These are phyloP conservation scores for Barbatosphaeria neglecta DNA, from an alignment of 495 filamentous ascomycete genomes.

Conservation along the genomic window DNA sequence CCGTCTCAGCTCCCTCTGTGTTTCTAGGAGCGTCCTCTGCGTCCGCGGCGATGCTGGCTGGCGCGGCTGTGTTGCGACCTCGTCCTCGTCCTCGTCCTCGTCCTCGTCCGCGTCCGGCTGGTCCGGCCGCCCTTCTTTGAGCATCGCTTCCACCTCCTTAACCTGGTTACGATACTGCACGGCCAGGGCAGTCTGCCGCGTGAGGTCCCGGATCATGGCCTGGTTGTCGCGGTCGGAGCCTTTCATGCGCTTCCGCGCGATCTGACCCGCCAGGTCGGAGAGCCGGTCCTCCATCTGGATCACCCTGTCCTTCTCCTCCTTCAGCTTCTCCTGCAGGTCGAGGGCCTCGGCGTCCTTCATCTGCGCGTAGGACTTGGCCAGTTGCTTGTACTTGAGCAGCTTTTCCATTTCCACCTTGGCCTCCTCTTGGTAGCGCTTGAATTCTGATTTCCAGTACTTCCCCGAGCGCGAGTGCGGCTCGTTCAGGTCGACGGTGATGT, in stretches of 20 bases:
- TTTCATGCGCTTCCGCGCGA: slow-evolving; percentile 25
- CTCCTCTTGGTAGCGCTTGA: slow-evolving; percentile 66
- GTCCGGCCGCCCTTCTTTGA: slow-evolving; percentile 35
- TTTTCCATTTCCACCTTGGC: slow-evolving; percentile 71
- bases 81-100: no score
- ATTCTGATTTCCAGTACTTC: slow-evolving; percentile 88
- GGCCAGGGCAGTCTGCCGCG: slow-evolving; percentile 55
- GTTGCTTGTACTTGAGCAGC: slow-evolving; percentile 65
- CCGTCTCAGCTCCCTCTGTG: slow-evolving; percentile 32
- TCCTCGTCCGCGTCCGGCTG: background rate
- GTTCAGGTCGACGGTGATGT: slow-evolving; percentile 65
- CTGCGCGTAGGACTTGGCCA: slow-evolving; percentile 79
- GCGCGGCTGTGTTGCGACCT: slow-evolving; percentile 14
- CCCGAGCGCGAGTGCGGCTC: slow-evolving; percentile 76
- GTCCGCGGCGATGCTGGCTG: slow-evolving; percentile 30
- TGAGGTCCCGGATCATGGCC: slow-evolving; percentile 45
- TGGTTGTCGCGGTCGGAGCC: slow-evolving; percentile 35
- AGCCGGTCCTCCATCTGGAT: slow-evolving; percentile 30
- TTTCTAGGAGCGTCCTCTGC: slow-evolving; percentile 32
- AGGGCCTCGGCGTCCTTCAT: slow-evolving; percentile 77
- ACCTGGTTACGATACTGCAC: slow-evolving; percentile 57
- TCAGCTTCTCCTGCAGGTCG: slow-evolving; percentile 58
- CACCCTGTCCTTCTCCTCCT: slow-evolving; percentile 47
- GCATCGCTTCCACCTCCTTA: slow-evolving; percentile 42
- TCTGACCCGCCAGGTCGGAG: slow-evolving; percentile 29